Base-by-base conservation (phyloP, 352 stramenopile genomes). In the Thraustochytrium striatum region DNA sequence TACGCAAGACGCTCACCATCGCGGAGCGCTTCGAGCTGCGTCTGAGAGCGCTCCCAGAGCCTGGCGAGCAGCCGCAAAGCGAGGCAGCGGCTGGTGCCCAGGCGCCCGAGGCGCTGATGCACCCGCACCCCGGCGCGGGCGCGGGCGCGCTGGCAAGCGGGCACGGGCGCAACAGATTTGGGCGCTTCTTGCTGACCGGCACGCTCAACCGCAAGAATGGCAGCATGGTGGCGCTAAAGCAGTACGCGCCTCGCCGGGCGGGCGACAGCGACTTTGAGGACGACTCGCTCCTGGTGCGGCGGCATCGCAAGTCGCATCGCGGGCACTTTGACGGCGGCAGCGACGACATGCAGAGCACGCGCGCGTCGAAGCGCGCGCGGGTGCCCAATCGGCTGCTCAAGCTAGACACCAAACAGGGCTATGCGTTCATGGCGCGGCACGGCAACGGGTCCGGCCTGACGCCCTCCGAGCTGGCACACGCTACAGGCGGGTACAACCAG, bases 311-410 rank as follows among this genome's bases (percentile, higher is more conserved):
- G n/a, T n/a, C 9, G 8, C 53, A 28, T 21, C 11, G 38, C 33
- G n/a, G 39, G 8, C 33, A 36, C 44, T 13, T 69, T 19, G 11
- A 72, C 32, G 39, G 47, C 41, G 53, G 25, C 53, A 9, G 5
- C 5, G 65, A 75, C 16, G 28, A 41, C 65, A 25, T 58, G 5
- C 21, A 62, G 19, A 41, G 44, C 13, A 39, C 65, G 13, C 65
- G 65, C 28, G 44, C 43, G 0, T 53, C 30, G 28, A 75, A 75
- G 28, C 65, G 65, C 7, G 39, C 65, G 38, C 65, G 65, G 9
- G 65, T 75, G 5, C 65, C 65, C 0, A 75, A 75, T 25, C 65
- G 65, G 30, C 41, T 75, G 43, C 52, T 75, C 43, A 75, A 41
- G 39, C 65, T 75, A 0, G 65, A 75, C 50, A 70, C n/a, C n/a